Percentiles rank a stretch among this genome's conserved stretches.
Conservation (phyloP, 352 stramenopile species). For the Phytophthora fragariae region DNA sequence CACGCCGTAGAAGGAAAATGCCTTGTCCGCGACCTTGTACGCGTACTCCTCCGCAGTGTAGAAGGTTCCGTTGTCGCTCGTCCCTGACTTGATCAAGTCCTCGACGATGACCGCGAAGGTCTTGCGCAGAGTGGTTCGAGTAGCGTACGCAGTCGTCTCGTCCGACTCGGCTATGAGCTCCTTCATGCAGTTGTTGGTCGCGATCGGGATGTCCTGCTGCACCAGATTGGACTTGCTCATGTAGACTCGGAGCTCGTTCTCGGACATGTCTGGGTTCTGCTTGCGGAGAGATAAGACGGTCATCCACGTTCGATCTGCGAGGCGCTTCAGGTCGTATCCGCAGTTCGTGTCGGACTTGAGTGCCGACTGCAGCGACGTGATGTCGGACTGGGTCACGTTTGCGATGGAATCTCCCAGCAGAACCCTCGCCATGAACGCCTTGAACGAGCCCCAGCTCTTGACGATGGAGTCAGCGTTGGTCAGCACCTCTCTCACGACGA, state of each 20-base stretch:
- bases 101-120: slow-evolving; percentile 10
- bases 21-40: slow-evolving; percentile 41
- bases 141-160: slow-evolving; percentile 27
- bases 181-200: background rate
- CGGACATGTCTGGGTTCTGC: slow-evolving; percentile 11
- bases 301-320: slow-evolving; percentile 13
- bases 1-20: slow-evolving; percentile 38
- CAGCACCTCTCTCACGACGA: slow-evolving; percentile 33
- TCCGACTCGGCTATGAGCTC: slow-evolving; percentile 41
- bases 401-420: slow-evolving; percentile 4
- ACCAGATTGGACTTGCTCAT: slow-evolving; percentile 3
- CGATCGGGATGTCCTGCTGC: background rate
- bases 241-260: slow-evolving; percentile 10
- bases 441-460: slow-evolving; percentile 8
- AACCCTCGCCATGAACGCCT: slow-evolving; percentile 12
- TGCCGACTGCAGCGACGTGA: slow-evolving; percentile 11
- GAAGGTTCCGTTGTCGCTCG: slow-evolving; percentile 7
- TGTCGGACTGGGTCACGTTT: slow-evolving; percentile 12
- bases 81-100: slow-evolving; percentile 11
- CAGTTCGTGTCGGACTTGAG: slow-evolving; percentile 16
- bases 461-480: slow-evolving; percentile 34
- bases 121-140: slow-evolving; percentile 8
- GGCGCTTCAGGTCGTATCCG: slow-evolving; percentile 19
- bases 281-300: slow-evolving; percentile 9
- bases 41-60: slow-evolving; percentile 39